Evolutionary conservation across 2,329 filamentous ascomycete species (phyloP), one percentile per base, ranked within the genome.

Genomic region (Microascus cirrosus): DNA sequence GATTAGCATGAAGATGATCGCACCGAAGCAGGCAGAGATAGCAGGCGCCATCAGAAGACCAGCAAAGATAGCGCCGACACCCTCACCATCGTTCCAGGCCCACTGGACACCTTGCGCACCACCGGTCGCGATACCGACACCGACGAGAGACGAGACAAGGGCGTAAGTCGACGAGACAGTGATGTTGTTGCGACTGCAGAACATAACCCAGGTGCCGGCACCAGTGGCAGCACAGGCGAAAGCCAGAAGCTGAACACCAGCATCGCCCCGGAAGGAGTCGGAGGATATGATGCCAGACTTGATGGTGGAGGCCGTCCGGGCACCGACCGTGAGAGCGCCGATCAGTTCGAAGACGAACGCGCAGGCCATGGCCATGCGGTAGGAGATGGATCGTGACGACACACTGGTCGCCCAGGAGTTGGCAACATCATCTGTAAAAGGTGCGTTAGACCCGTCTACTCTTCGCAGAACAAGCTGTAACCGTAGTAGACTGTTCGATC

Each of bases 321-420:
- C 82, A 58, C 84, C 86, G 61, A 87, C 84, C 3, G 81, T 76
- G 64, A 88, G 75, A 62, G 85, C 85, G 53, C 85, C 86, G 53
- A 82, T 70, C 70, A 88, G 76, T 69, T 89, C 86, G 70, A 88
- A 88, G 61, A 88, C 70, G 53, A 81, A 79, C 54, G 83, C 81
- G 54, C 87, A 73, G 36, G 85, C 64, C 83, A 86, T 86, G 62
- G 84, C 86, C 71, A 86, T 83, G 63, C 81, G 72, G 73, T 89
- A 87, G 2, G 84, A 77, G 66, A 90, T 77, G 63, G 88, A 91
- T 57, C 88, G 76, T n/a, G 88, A 91, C 22, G 88, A 91, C 60
- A 92, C 87, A 53, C 82, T 86, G 64, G 89, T 92, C 8, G 88
- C 88, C 85, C 87, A 92, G 55, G 88, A 76, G 73, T 93, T 93